These are phyloP conservation scores for Cyberlindnera americana DNA, from an alignment of 805 yeast species.

Conservation along the genomic window DNA sequence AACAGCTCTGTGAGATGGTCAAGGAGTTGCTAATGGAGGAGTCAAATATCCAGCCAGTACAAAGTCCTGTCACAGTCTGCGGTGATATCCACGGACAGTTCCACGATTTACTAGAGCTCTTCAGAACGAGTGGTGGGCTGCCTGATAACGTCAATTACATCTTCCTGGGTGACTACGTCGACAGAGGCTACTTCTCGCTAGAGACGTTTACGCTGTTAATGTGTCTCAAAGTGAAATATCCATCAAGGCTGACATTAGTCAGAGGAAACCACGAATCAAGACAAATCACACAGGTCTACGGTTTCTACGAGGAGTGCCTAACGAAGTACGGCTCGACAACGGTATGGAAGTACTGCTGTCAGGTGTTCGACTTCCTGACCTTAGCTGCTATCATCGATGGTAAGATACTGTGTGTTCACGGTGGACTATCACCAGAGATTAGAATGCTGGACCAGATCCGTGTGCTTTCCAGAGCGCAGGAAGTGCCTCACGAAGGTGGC, in stretches of 20 bases:
- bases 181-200: slow-evolving; percentile 92
- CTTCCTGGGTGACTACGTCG: slow-evolving; percentile 94
- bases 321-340: slow-evolving; percentile 82
- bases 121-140: slow-evolving; percentile 84
- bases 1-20: slow-evolving; percentile 90
- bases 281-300: slow-evolving; percentile 98
- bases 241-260: slow-evolving; percentile 81
- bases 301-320: slow-evolving; percentile 93
- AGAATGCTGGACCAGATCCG: slow-evolving; percentile 96
- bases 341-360: slow-evolving; percentile 96
- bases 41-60: slow-evolving; percentile 90
- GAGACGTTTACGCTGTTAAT: slow-evolving; percentile 92
- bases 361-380: slow-evolving; percentile 90
- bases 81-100: slow-evolving; percentile 99
- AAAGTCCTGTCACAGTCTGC: slow-evolving; percentile 90
- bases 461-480: slow-evolving; percentile 93
- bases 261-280: slow-evolving; percentile 98
- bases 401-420: slow-evolving; percentile 91
- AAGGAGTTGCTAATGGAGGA: slow-evolving; percentile 95
- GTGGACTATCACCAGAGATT: slow-evolving; percentile 95
- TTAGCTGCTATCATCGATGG: slow-evolving; percentile 96
- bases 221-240: slow-evolving; percentile 89
- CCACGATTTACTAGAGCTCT: slow-evolving; percentile 87
- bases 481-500: slow-evolving; percentile 98
- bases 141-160: slow-evolving; percentile 81